Base-by-base conservation (phyloP, 1,139 yeast genomes). In the Candida anutae region DNA sequence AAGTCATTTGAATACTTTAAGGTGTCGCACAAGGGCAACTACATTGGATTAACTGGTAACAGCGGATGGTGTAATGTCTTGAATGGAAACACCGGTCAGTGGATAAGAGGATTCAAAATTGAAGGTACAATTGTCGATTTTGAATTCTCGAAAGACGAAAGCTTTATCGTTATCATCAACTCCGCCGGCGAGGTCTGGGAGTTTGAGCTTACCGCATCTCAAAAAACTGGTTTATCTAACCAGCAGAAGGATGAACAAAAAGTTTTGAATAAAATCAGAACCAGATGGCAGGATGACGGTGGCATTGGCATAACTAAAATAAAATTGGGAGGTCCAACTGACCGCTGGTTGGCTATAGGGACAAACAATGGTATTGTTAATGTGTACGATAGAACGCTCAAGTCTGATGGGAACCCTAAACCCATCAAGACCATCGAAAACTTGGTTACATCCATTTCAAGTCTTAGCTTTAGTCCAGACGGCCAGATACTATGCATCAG, bases 161-260 rank as follows among this genome's bases (percentile, higher is more conserved):
- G 66, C 1, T 49, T 65, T 13, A 50, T 83, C 15, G 55, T 82
- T 11, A 76, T 83, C 15, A 73, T 78, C 13, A 88, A 82, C 46
- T 65, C 77, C 1, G 69, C 74, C n/a, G 97, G 97, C 23, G 94
- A 85, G 37, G 72, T 90, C 3, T 88, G 95, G 94, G 95, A 87
- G 43, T 93, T 84, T 59, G 73, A 72, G 36, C 53, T 80, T 31
- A 55, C 54, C 3, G 48, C 55, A 2, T 28, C 31, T 9, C 23
- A 26, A 15, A 30, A 22, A 8, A 25, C 17, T 14, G 16, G 27
- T 6, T n/a, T n/a, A n/a, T n/a, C n/a, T n/a, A 22, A 13, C 5
- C 30, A 20, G 3, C 33, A 29, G n/a, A 21, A 26, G 12, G 30
- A 29, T 16, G 29, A 23, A 6, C 29, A 32, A 16, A 24, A 16